These are phyloP conservation scores for Boletus tylopilopsis DNA, from an alignment of 768 basidiomycete genomes.

Conservation along the genomic window DNA sequence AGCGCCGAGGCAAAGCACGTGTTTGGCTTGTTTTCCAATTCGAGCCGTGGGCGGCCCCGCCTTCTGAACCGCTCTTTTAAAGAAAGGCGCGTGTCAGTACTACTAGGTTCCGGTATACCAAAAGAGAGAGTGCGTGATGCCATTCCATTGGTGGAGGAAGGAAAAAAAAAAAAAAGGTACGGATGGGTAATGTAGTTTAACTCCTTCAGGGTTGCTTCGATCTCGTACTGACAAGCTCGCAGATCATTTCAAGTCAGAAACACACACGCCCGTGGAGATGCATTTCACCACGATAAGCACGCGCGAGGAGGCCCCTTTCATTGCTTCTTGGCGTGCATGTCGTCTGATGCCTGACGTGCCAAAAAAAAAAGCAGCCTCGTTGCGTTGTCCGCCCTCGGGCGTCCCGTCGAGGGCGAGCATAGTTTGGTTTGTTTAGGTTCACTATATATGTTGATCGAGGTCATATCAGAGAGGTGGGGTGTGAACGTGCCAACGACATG, in stretches of 20 bases:
- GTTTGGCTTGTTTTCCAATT: too few relatives aligned
- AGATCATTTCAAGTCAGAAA: conserved; percentile 22
- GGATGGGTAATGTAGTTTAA: conserved; percentile 22
- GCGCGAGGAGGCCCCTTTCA: too few relatives aligned
- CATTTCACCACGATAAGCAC: conserved; percentile 5
- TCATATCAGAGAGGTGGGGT: conserved; percentile 24
- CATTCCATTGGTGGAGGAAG: not conserved
- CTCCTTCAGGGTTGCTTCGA: conserved; percentile 33
- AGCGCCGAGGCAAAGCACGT: too few relatives aligned
- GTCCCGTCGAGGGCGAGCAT: too few relatives aligned
- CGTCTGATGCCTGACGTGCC: not conserved
- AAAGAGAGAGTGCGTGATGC: not conserved
- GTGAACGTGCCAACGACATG: conserved; percentile 28
- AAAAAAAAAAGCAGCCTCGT: conserved; percentile 3
- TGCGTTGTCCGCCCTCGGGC: not conserved
- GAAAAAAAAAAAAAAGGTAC: conserved; percentile 10
- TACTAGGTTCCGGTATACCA: not conserved
- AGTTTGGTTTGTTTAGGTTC: conserved; percentile 22
- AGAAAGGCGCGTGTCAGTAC: not conserved
- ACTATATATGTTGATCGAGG: conserved; percentile 23
- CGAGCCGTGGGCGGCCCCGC: too few relatives aligned
- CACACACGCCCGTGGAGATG: conserved; percentile 6
- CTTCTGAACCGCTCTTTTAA: not conserved
- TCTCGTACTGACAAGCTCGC: conserved; percentile 14
- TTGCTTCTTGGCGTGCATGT: too few relatives aligned